Conservation (phyloP, 306 rosid species). For the Acacia crassicarpa region DNA sequence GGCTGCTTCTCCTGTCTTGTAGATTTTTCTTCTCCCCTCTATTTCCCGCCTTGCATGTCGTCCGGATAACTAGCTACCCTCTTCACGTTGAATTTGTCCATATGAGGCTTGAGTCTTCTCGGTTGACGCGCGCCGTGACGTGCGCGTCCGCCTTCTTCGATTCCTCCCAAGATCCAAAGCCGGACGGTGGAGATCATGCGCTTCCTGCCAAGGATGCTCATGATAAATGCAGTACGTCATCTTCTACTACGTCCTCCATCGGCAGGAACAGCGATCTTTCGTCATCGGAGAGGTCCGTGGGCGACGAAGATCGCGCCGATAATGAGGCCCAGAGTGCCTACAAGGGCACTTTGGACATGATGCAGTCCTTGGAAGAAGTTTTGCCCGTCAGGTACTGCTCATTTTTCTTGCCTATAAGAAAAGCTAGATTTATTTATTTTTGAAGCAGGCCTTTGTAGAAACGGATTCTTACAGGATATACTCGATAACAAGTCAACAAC, state of each 20-base stretch:
- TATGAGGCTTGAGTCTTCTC: slow-evolving; percentile 33
- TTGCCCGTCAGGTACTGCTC: slow-evolving; percentile 61
- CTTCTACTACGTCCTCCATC: slow-evolving; percentile 67
- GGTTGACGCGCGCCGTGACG: slow-evolving; percentile 3
- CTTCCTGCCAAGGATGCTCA: slow-evolving; percentile 22
- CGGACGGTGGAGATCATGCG: neutral
- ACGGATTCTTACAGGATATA: neutral
- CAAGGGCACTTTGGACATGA: slow-evolving; percentile 58
- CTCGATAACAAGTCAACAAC: neutral
- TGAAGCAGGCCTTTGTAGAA: neutral
- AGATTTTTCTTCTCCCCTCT: neutral
- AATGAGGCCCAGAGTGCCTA: slow-evolving; percentile 72
- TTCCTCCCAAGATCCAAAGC: slow-evolving; percentile 13
- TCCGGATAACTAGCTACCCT: neutral
- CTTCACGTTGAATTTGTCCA: neutral
- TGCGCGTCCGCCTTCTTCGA: slow-evolving; percentile 27
- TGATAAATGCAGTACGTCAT: slow-evolving; percentile 36
- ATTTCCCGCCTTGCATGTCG: neutral
- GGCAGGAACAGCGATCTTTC: slow-evolving; percentile 74
- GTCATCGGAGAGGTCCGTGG: slow-evolving; percentile 41
- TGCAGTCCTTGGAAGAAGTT: slow-evolving; percentile 72
- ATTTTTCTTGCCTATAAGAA: neutral
- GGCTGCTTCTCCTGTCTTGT: neutral
- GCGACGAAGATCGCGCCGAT: slow-evolving; percentile 41
- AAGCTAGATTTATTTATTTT: no score